phyloP scores from a whole-genome alignment of 257 asterid species.

The Verbena officinalis region DNA sequence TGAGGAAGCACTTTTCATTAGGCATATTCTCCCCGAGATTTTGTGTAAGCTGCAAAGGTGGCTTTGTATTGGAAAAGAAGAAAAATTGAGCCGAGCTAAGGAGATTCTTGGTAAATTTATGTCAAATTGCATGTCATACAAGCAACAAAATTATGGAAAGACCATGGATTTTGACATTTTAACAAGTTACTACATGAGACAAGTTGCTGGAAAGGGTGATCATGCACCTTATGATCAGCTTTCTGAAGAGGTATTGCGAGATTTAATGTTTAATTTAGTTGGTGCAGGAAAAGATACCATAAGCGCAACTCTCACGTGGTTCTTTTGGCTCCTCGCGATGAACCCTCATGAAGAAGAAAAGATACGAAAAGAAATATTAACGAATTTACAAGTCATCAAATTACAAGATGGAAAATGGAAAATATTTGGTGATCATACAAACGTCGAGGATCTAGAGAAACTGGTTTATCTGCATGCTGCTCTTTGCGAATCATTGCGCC shows the following conservation, averaged over 20 bases:
- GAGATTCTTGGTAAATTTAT: slow-evolving; percentile 1
- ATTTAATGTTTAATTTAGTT: slow-evolving; percentile 26
- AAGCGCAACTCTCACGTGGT: slow-evolving; percentile 42
- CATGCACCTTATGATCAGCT: slow-evolving; percentile 18
- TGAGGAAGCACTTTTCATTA: slow-evolving; percentile 27
- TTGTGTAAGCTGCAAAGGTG: slow-evolving; percentile 35
- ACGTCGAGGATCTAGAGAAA: slow-evolving; percentile 30
- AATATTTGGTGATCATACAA: too few relatives aligned
- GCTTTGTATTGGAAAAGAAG: slow-evolving; percentile 39
- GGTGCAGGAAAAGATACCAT: slow-evolving; percentile 41
- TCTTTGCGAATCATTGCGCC: slow-evolving; percentile 39
- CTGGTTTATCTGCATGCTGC: slow-evolving; percentile 40
- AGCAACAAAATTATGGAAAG: not conserved
- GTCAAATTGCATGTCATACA: slow-evolving; percentile 4
- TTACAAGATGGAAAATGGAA: too few relatives aligned
- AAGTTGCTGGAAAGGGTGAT: not conserved
- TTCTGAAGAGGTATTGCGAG: slow-evolving; percentile 25
- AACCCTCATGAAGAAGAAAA: slow-evolving; percentile 24
- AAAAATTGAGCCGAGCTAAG: slow-evolving; percentile 21
- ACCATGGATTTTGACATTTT: slow-evolving; percentile 24
- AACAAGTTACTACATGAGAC: slow-evolving; percentile 24
- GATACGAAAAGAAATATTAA: slow-evolving; percentile 28
- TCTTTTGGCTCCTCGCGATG: slow-evolving; percentile 37
- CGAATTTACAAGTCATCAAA: slow-evolving; percentile 14
- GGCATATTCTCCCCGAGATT: slow-evolving; percentile 39